Conservation (phyloP, 306 rosid species). For the Acacia crassicarpa region DNA sequence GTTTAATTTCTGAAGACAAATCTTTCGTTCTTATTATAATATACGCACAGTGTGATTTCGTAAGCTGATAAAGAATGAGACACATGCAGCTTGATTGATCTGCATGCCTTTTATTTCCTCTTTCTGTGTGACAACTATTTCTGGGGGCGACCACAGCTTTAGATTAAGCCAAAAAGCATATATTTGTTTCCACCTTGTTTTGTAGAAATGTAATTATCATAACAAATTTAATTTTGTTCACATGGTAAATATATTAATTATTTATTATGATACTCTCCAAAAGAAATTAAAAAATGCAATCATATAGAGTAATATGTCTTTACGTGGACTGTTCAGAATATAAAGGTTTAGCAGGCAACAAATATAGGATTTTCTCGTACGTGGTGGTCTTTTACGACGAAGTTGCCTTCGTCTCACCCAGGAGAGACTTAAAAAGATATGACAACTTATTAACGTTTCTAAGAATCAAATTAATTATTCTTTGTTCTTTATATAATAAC, state of each 20-base stretch:
- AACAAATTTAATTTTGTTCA: background rate
- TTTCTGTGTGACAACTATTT: background rate
- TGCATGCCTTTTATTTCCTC: background rate
- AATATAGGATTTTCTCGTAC: background rate
- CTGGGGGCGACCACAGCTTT: slow-evolving; percentile 10
- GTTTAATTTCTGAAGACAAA: background rate
- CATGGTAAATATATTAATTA: background rate
- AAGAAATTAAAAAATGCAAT: background rate
- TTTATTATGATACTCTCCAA: background rate
- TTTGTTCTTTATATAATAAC: too few relatives aligned
- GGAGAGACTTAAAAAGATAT: background rate
- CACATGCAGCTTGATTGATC: too few relatives aligned
- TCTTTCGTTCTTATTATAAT: background rate
- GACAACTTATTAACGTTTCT: background rate
- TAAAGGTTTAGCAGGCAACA: background rate
- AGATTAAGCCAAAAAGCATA: background rate
- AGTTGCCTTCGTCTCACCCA: background rate
- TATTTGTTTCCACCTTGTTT: background rate
- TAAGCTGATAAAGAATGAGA: background rate
- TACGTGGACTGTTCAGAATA: background rate
- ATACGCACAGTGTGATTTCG: background rate
- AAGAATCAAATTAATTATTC: background rate
- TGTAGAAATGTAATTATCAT: background rate
- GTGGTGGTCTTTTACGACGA: background rate
- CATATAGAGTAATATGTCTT: background rate